Base-by-base conservation (phyloP, 495 filamentous ascomycete genomes). In the Daldinia grandis region DNA sequence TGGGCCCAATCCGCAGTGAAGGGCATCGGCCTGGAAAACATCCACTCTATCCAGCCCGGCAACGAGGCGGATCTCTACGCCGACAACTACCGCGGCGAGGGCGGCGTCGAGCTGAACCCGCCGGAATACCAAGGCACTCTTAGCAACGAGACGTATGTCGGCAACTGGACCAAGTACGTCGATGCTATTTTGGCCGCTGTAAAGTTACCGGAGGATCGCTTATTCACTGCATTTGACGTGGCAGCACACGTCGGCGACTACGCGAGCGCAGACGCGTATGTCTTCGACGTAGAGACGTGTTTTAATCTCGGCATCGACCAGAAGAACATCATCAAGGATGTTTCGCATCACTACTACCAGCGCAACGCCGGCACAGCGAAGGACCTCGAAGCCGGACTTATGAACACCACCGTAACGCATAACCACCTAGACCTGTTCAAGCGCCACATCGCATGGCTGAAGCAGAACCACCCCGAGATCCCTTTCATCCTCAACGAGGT, bases 271-370 rank as follows among this genome's bases (percentile, higher is more conserved):
- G 71, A 76, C 21, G 49, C 58, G 9, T 71, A 72, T 24, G 21
- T 69, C 14, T 71, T 76, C 7, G 71, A 72, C 25, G 65, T 78
- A 4, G 61, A 76, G 37, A 63, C 17, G 21, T 78, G 76, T 24
- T 78, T 78, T n/a, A 54, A 31, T 1, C 68, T 78, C 3, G 74
- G 76, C 15, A 78, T 78, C 19, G 76, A 78, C 47, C 49, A 47
- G 4, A 58, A 21, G 1, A 60, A 50, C n/a, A 59, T 71, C 10
- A 62, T 78, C 50, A 74, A 76, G 21, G 74, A 76, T 24, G 76
- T 76, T 5, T 71, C 76, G 27, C 65, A 72, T 15, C 76, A 78
- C 35, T 76, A 76, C 44, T 78, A 76, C 58, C 76, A 78, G 37
- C 56, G 66, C 0, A 53, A 62, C 3, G 70, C 74, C 7, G 76